Evolutionary conservation across 2,329 filamentous ascomycete genomes (phyloP).

Genomic region (Aureobasidium sp.): DNA sequence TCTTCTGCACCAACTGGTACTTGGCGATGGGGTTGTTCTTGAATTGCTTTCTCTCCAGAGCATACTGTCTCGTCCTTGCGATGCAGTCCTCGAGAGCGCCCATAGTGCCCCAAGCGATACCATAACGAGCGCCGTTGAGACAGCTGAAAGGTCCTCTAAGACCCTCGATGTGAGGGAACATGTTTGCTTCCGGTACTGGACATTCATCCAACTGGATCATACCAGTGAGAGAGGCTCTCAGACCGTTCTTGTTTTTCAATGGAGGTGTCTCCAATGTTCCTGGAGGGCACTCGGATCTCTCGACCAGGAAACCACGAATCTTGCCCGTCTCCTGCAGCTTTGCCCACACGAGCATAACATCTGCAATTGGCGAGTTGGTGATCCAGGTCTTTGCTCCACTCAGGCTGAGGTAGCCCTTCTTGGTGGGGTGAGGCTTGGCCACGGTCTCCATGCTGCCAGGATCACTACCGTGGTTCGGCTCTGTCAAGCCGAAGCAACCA

Average conservation of each 20-base stretch:
- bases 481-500: constrained; percentile 82
- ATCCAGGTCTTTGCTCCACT: constrained; percentile 91
- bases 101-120: constrained; percentile 89
- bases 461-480: constrained; percentile 88
- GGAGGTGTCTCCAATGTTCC: constrained; percentile 86
- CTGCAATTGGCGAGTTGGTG: constrained; percentile 84
- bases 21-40: constrained; percentile 89
- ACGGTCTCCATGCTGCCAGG: constrained; percentile 84
- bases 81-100: constrained; percentile 92
- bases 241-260: constrained; percentile 90
- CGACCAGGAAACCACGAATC: constrained; percentile 86
- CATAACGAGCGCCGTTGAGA: constrained; percentile 85
- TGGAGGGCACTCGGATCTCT: constrained; percentile 72
- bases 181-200: constrained; percentile 80
- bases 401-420: constrained; percentile 70
- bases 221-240: constrained; percentile 86
- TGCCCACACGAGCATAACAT: constrained; percentile 82
- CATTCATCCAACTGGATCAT: constrained; percentile 96
- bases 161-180: constrained; percentile 87
- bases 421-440: constrained; percentile 74
- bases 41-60: constrained; percentile 92
- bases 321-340: constrained; percentile 86
- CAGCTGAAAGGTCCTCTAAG: constrained; percentile 85
- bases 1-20: constrained; percentile 97
- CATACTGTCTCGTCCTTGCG: constrained; percentile 68